A percentile compares a stretch with the other conserved stretches of the same genome.
These are phyloP conservation scores for Termitomyces sp. DNA, from an alignment of 768 basidiomycete genomes.

Conservation along the genomic window DNA sequence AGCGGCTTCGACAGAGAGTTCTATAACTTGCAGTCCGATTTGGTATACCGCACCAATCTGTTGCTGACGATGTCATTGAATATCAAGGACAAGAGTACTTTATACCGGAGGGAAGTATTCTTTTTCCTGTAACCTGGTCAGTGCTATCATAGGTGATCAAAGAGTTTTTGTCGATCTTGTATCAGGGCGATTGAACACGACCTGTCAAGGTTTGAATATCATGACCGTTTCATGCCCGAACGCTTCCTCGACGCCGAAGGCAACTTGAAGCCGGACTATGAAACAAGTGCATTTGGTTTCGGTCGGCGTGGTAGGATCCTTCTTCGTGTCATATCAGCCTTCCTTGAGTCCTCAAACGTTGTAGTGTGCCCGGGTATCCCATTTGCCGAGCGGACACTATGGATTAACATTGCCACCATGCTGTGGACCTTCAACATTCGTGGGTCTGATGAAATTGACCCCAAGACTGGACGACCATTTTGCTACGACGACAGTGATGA, in stretches of 20 bases:
- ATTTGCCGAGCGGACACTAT: neutral
- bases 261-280: neutral
- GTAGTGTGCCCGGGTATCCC: neutral
- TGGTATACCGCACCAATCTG: neutral
- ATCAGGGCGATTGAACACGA: neutral
- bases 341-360: neutral
- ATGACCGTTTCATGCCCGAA: neutral
- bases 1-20: neutral
- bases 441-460: neutral
- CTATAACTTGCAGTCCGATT: neutral
- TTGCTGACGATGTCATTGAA: neutral
- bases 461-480: neutral
- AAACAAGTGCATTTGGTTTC: neutral
- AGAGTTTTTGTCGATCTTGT: no score
- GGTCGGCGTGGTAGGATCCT: neutral
- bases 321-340: neutral
- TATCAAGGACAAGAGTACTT: neutral
- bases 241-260: neutral
- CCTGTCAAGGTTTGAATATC: neutral
- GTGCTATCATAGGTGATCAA: neutral
- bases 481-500: neutral
- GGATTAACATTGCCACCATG: neutral
- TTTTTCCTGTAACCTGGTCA: neutral
- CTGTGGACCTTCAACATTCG: neutral
- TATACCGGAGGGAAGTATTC: neutral